These are phyloP conservation scores for Cyclostephanos tholiformis DNA, from an alignment of 108 stramenopile genomes.

Conservation along the genomic window DNA sequence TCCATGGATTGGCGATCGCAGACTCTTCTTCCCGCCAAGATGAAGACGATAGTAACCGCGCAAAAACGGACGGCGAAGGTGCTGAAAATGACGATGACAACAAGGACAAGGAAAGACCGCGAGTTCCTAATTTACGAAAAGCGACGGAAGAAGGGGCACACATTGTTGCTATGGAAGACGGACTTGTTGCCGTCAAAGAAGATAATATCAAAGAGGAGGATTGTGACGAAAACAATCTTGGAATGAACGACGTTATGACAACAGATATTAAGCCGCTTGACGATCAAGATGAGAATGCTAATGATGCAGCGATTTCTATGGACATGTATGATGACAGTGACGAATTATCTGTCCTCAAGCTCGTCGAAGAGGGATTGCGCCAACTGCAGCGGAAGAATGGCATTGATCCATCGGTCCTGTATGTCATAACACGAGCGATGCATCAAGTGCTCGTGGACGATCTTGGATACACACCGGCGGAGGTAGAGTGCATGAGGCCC, in stretches of 20 bases:
- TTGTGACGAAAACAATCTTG: background rate
- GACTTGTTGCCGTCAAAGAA: background rate
- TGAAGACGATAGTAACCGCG: background rate
- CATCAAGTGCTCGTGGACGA: constrained; percentile 27
- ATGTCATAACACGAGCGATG: constrained; percentile 33
- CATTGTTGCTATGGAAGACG: background rate
- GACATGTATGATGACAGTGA: background rate
- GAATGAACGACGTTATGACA: background rate
- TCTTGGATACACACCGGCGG: constrained; percentile 21
- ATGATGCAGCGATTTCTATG: background rate
- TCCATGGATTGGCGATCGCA: too few species aligned
- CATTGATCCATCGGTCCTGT: constrained; percentile 29
- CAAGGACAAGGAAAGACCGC: background rate
- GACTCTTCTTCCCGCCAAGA: background rate
- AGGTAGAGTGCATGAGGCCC: constrained; percentile 24
- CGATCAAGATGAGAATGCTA: background rate
- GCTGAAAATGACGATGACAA: background rate
- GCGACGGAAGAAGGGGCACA: background rate
- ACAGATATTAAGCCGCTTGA: background rate
- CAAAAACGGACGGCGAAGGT: background rate
- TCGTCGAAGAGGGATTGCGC: constrained; percentile 28
- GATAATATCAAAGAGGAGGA: background rate
- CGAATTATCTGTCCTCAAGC: constrained; percentile 9
- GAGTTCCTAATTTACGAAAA: background rate
- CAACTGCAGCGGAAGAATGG: constrained; percentile 23